phyloP scores from a whole-genome alignment of 495 filamentous ascomycete genomes.

The Daldinia bambusicola region DNA sequence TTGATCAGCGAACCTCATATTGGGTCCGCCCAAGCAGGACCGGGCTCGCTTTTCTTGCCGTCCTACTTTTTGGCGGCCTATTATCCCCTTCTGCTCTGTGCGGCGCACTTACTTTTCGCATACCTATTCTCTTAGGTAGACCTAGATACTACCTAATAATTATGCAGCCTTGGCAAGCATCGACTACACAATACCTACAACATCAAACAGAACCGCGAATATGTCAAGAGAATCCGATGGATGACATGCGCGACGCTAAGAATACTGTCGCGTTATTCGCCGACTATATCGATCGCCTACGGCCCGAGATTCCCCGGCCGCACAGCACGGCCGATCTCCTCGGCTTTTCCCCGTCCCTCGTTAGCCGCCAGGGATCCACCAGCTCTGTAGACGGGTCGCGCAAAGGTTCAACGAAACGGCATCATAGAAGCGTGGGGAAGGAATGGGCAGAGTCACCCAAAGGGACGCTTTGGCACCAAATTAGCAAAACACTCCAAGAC shows the following conservation, averaged over 20 bases:
- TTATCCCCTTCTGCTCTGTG: constrained; percentile 4
- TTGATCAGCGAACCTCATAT: constrained; percentile 8
- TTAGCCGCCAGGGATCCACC: constrained; percentile 31
- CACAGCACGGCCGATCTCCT: constrained; percentile 2
- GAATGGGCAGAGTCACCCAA: constrained; percentile 28
- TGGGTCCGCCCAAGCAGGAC: constrained; percentile 1
- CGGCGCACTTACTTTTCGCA: constrained; percentile 13
- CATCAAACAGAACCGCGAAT: not conserved
- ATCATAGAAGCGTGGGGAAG: constrained; percentile 25
- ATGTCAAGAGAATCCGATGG: constrained; percentile 30
- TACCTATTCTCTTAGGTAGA: not conserved
- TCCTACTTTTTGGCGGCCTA: constrained; percentile 7
- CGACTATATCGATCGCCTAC: constrained; percentile 56
- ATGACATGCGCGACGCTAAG: constrained; percentile 42
- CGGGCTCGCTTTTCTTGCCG: not conserved
- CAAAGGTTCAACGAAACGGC: constrained; percentile 21
- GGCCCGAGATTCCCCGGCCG: constrained; percentile 39
- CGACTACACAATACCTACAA: constrained; percentile 2
- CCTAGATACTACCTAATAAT: constrained; percentile 5
- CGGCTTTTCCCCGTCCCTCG: not conserved
- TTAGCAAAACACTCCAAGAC: constrained; percentile 29
- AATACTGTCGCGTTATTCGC: constrained; percentile 50
- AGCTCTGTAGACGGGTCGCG: constrained; percentile 24
- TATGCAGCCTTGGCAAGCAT: constrained; percentile 15
- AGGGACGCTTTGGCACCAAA: constrained; percentile 35